A percentile compares a stretch with the other conserved stretches of the same genome.
Conservation (phyloP, 2,329 filamentous ascomycete genomes). For the Colletotrichum eremochloae region DNA sequence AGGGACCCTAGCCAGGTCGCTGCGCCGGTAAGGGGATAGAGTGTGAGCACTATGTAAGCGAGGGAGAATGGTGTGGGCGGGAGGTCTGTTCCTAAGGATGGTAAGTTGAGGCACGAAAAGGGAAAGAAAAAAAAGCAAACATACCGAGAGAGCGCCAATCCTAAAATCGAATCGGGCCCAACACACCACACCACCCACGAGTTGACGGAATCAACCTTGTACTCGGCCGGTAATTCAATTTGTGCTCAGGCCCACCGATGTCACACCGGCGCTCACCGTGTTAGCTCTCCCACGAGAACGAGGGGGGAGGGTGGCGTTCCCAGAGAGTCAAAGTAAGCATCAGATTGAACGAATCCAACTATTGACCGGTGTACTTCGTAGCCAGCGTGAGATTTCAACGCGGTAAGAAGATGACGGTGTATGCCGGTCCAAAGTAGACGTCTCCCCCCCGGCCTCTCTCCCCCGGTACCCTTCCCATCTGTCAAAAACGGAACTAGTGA, state of each 20-base stretch:
- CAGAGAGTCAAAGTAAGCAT: not conserved
- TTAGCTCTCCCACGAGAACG: not conserved
- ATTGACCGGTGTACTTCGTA: no score
- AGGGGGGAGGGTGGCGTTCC: not conserved
- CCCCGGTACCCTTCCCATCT: not conserved
- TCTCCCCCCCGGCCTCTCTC: not conserved
- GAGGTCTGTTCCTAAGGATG: no score
- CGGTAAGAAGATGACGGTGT: not conserved
- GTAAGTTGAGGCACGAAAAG: not conserved
- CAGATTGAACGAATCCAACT: no score
- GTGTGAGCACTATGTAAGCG: not conserved
- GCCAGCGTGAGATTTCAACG: not conserved
- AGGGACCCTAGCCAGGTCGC: not conserved
- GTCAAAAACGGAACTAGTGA: constrained; percentile 6
- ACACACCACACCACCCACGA: constrained; percentile 5
- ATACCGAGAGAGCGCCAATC: constrained; percentile 17
- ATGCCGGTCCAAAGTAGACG: not conserved
- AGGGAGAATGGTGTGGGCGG: no score
- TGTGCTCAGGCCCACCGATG: constrained; percentile 13
- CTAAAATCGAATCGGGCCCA: constrained; percentile 21
- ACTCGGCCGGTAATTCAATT: constrained; percentile 10
- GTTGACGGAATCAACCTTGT: constrained; percentile 33
- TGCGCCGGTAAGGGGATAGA: not conserved
- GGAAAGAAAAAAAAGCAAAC: constrained; percentile 24
- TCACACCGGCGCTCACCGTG: not conserved